A percentile compares a stretch with the other conserved stretches of the same genome.
Evolutionary conservation across 176 grass and related monocot species (phyloP).

Genomic region (Aegilops speltoides): DNA sequence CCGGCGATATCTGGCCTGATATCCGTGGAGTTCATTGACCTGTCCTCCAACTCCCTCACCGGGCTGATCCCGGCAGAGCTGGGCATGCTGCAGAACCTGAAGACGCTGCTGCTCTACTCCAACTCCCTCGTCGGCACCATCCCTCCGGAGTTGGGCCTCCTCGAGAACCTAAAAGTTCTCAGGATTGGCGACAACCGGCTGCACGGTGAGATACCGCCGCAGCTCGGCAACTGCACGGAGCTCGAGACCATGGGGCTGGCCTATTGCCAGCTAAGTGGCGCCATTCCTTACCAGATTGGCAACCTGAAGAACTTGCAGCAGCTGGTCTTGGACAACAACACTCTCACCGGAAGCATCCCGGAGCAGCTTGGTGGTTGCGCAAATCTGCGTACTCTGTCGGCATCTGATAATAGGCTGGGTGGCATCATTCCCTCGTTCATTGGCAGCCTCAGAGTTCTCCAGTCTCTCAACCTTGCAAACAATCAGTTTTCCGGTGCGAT

Average conservation of each 20-base stretch:
- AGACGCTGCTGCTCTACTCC: constrained; percentile 74
- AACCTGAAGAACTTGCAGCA: constrained; percentile 53
- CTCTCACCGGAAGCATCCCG: constrained; percentile 60
- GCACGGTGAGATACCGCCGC: constrained; percentile 67
- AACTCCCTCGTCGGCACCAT: constrained; percentile 67
- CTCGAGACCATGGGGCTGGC: constrained; percentile 72
- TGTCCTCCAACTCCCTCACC: constrained; percentile 82
- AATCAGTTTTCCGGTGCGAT: constrained; percentile 58
- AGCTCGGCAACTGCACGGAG: constrained; percentile 58
- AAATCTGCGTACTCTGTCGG: constrained; percentile 48
- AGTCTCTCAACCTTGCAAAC: constrained; percentile 65
- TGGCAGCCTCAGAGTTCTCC: constrained; percentile 50
- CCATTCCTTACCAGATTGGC: constrained; percentile 62
- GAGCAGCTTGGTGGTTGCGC: constrained; percentile 50
- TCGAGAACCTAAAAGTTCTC: constrained; percentile 63
- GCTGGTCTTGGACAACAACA: constrained; percentile 65
- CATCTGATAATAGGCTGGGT: constrained; percentile 50
- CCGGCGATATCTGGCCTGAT: constrained; percentile 47
- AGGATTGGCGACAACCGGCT: constrained; percentile 81
- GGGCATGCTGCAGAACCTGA: constrained; percentile 65
- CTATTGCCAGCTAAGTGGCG: constrained; percentile 60
- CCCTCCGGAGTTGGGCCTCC: constrained; percentile 70
- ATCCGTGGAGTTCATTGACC: constrained; percentile 63
- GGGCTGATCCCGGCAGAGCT: constrained; percentile 65
- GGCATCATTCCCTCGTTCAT: constrained; percentile 61